Evolutionary conservation across 1,139 yeast species (phyloP).

Genomic region (Kazachstania sp.): DNA sequence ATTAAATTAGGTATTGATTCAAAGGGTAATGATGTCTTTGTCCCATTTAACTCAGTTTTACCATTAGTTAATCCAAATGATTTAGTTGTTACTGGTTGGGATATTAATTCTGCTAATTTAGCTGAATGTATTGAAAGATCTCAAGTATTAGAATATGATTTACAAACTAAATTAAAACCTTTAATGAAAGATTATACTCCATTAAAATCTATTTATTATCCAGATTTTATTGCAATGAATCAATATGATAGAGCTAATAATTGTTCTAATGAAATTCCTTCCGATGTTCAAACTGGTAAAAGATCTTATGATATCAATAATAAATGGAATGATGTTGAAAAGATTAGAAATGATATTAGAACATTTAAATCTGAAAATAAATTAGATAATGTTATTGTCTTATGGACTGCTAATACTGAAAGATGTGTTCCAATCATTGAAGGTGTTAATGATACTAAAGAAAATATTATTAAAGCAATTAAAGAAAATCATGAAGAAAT

Average conservation of each 20-base stretch:
- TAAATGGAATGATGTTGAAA: conserved; percentile 89
- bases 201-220: conserved; percentile 81
- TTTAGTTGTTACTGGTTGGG: conserved; percentile 92
- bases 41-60: conserved; percentile 82
- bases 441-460: conserved; percentile 86
- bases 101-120: conserved; percentile 64
- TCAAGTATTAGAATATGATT: conserved; percentile 74
- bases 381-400: conserved; percentile 79
- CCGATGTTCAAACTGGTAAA: background rate
- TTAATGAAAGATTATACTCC: conserved; percentile 61
- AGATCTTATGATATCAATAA: conserved; percentile 39
- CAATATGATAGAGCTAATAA: conserved; percentile 90
- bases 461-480: conserved; percentile 64
- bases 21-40: conserved; percentile 79
- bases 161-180: conserved; percentile 69
- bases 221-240: conserved; percentile 93
- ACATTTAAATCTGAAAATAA: conserved; percentile 65
- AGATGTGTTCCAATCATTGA: conserved; percentile 71
- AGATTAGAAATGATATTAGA: conserved; percentile 72
- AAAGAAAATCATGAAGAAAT: conserved; percentile 75
- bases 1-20: conserved; percentile 79
- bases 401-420: conserved; percentile 98
- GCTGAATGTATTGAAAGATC: conserved; percentile 80
- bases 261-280: conserved; percentile 34
- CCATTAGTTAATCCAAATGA: conserved; percentile 90